A percentile compares a stretch with the other conserved stretches of the same genome.
phyloP scores from a whole-genome alignment of 2,329 filamentous ascomycete species.

The Penicillium freii region DNA sequence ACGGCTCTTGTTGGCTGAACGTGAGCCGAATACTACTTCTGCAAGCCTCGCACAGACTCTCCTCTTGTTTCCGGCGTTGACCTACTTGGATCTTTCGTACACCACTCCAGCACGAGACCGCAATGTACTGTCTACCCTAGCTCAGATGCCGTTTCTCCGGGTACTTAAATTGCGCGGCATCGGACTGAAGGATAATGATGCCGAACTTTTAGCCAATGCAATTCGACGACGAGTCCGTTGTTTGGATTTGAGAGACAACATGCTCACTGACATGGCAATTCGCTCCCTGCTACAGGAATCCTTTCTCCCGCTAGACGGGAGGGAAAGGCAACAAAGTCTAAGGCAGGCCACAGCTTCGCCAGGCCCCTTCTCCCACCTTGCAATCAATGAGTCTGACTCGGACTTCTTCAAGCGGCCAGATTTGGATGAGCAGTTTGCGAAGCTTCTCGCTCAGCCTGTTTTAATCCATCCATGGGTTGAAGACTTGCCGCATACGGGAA shows the following conservation, averaged over 20 bases:
- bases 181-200: conserved; percentile 53
- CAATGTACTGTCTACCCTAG: conserved; percentile 49
- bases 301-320: conserved; percentile 35
- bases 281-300: conserved; percentile 53
- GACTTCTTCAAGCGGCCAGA: conserved; percentile 30
- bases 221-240: conserved; percentile 55
- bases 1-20: conserved; percentile 56
- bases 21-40: conserved; percentile 59
- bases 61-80: conserved; percentile 52
- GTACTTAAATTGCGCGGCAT: conserved; percentile 57
- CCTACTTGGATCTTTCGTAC: conserved; percentile 59
- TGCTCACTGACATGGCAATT: conserved; percentile 56
- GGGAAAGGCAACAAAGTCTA: background rate
- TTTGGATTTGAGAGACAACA: conserved; percentile 58
- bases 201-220: conserved; percentile 52
- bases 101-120: conserved; percentile 51
- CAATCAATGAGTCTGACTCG: conserved; percentile 5
- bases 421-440: conserved; percentile 51
- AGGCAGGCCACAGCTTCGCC: conserved; percentile 9
- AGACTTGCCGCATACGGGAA: conserved; percentile 53
- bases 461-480: conserved; percentile 56
- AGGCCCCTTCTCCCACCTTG: conserved; percentile 11
- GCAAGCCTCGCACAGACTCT: conserved; percentile 53
- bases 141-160: conserved; percentile 51
- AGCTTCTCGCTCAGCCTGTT: conserved; percentile 49